Conservation (phyloP, 805 yeast genomes). For the Blastobotrys parvus region DNA sequence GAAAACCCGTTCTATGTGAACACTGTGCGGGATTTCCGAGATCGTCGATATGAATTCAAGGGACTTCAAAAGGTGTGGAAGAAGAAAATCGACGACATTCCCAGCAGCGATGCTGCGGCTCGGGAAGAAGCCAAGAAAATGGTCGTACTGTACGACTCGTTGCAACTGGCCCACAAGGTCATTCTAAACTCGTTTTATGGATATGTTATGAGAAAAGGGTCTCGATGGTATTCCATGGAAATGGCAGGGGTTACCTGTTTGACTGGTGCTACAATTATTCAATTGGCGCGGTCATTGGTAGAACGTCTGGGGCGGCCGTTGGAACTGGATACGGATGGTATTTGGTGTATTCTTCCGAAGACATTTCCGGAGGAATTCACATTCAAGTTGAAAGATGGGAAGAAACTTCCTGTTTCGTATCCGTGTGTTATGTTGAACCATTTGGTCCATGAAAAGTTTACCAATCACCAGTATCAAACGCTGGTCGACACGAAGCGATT, state of each 20-base stretch:
- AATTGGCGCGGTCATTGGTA: conserved; percentile 87
- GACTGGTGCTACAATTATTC: conserved; percentile 96
- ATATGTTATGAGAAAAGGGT: conserved; percentile 97
- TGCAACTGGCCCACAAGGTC: conserved; percentile 95
- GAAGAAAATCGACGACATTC: conserved; percentile 55
- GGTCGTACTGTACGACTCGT: conserved; percentile 87
- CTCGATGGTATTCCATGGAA: conserved; percentile 99
- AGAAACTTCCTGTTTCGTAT: conserved; percentile 67
- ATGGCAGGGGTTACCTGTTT: conserved; percentile 99
- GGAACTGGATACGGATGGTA: conserved; percentile 97
- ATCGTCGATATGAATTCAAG: conserved; percentile 91
- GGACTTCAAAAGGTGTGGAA: conserved; percentile 93
- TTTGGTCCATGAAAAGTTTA: conserved; percentile 80
- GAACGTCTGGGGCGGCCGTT: conserved; percentile 92
- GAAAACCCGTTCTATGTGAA: conserved; percentile 96
- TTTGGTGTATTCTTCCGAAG: conserved; percentile 95
- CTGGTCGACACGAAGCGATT: conserved; percentile 59
- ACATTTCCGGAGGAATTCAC: conserved; percentile 86
- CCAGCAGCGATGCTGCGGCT: conserved; percentile 46
- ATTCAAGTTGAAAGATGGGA: conserved; percentile 68
- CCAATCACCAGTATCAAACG: conserved; percentile 91
- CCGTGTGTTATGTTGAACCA: conserved; percentile 96
- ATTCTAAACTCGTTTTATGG: conserved; percentile 96
- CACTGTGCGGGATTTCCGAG: conserved; percentile 91
- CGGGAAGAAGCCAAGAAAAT: conserved; percentile 89